phyloP scores from a whole-genome alignment of 805 yeast genomes.

The Starmera amethionina region DNA sequence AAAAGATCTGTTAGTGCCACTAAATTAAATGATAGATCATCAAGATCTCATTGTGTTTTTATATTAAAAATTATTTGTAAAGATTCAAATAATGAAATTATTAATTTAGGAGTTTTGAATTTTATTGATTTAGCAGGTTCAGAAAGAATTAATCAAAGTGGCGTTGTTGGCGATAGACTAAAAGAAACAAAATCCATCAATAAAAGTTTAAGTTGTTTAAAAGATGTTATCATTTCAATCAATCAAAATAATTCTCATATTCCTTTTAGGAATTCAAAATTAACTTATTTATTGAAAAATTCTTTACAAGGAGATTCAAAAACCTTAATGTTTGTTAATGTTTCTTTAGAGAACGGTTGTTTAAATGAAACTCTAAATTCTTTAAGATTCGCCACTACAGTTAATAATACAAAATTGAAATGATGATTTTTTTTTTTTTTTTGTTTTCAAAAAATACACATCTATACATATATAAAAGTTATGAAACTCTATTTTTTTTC shows the following conservation, averaged over 20 bases:
- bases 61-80: conserved; percentile 49
- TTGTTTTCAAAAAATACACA: neutral
- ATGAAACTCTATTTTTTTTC: no score
- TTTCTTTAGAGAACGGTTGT: conserved; percentile 57
- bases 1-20: conserved; percentile 79
- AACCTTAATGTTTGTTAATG: conserved; percentile 86
- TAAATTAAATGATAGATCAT: conserved; percentile 69
- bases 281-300: conserved; percentile 77
- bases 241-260: conserved; percentile 47
- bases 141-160: conserved; percentile 69
- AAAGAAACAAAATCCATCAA: conserved; percentile 86
- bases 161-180: conserved; percentile 69
- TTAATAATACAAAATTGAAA: conserved; percentile 41
- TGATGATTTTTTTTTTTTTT: no score
- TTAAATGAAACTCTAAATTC: conserved; percentile 76
- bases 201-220: conserved; percentile 76
- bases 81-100: conserved; percentile 38
- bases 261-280: conserved; percentile 90
- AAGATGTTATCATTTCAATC: conserved; percentile 78
- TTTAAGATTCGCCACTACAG: conserved; percentile 81
- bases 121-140: conserved; percentile 92
- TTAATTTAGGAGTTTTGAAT: conserved; percentile 54
- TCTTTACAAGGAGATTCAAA: conserved; percentile 82
- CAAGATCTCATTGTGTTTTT: conserved; percentile 85
- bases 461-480: no score